Evolutionary conservation across 305 asterid genomes (phyloP), one percentile per base, ranked within the genome.

Genomic region (Rubia tinctorum): DNA sequence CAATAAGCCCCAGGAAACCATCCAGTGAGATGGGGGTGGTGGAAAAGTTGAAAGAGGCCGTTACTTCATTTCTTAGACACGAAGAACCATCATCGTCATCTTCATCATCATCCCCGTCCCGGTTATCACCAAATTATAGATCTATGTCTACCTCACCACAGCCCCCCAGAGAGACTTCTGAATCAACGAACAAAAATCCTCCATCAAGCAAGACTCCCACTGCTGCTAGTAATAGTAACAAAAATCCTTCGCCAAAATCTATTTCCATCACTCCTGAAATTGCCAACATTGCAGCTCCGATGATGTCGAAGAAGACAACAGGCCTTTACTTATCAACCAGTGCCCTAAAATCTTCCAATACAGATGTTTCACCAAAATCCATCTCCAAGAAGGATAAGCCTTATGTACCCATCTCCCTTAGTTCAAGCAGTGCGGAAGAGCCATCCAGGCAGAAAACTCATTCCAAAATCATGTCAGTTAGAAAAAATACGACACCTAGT

Each of bases 11-110:
- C 14, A 89, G 75, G 82, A 76, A 69, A 61, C 15, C 71, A 40
- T 71, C 72, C 8, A 76, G 69, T 58, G 87, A 86, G 7, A 65
- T 79, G 25, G 93, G 97, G 11, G 86, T 87, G 74, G 86, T 87
- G 43, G 89, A 87, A 80, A 95, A 86, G 82, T 83, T 95, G 74
- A 85, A 80, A 62, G 97, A 75, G 45, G 97, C 91, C 8, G 91
- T 95, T 62, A 75, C 91, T 72, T 95, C 97, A 0, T 69, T 93
- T 68, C 86, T 95, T 78, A 73, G 89, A 85, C 76, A 83, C 59
- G 93, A 89, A 18, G 91, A 81, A 47, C 2, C 59, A 15, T 7
- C 59, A 53, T 17, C 59, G 18, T 53, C 59, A 15, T 7, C 59
- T 17, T 17, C 59, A 53, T 53, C 23, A 18, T 18, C 22, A 3